These are phyloP conservation scores for Fusarium abutilonis DNA, from an alignment of 2,329 filamentous ascomycete genomes.

Conservation along the genomic window DNA sequence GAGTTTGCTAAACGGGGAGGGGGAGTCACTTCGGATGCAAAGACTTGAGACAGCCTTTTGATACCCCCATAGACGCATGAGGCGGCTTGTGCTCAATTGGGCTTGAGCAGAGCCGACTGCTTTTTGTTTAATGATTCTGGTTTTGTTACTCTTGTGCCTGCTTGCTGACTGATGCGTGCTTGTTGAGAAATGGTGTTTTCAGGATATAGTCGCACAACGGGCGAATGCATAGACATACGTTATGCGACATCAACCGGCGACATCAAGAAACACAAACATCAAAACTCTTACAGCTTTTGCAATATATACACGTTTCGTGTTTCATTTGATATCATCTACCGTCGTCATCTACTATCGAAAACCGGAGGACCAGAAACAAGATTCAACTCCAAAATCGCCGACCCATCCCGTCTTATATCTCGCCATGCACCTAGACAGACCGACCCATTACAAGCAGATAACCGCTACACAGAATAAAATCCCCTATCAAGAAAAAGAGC, in stretches of 20 bases:
- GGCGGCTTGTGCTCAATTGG: slow-evolving; percentile 40
- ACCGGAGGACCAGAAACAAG: slow-evolving; percentile 32
- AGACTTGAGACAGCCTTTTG: slow-evolving; percentile 45
- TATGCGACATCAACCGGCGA: not conserved
- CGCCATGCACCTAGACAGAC: slow-evolving; percentile 35
- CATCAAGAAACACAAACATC: not conserved
- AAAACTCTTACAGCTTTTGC: not conserved
- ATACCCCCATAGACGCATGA: slow-evolving; percentile 50
- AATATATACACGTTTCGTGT: slow-evolving; percentile 15
- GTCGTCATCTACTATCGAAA: slow-evolving; percentile 20
- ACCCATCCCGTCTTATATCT: slow-evolving; percentile 32
- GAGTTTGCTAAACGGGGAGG: slow-evolving; percentile 28
- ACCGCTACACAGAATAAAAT: slow-evolving; percentile 15
- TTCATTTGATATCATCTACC: slow-evolving; percentile 28
- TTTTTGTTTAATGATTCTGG: slow-evolving; percentile 32
- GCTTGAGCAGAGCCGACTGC: slow-evolving; percentile 32
- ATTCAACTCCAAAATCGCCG: slow-evolving; percentile 45
- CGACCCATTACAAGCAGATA: slow-evolving; percentile 30
- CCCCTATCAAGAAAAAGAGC: slow-evolving; percentile 3
- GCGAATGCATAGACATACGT: slow-evolving; percentile 21
- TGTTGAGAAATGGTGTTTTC: slow-evolving; percentile 2
- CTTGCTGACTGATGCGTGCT: slow-evolving; percentile 5
- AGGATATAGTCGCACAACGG: slow-evolving; percentile 10
- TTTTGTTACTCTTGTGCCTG: slow-evolving; percentile 12
- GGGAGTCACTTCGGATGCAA: slow-evolving; percentile 40